Evolutionary conservation across 805 yeast species (phyloP).

Genomic region (Sporopachydermia lactativora): DNA sequence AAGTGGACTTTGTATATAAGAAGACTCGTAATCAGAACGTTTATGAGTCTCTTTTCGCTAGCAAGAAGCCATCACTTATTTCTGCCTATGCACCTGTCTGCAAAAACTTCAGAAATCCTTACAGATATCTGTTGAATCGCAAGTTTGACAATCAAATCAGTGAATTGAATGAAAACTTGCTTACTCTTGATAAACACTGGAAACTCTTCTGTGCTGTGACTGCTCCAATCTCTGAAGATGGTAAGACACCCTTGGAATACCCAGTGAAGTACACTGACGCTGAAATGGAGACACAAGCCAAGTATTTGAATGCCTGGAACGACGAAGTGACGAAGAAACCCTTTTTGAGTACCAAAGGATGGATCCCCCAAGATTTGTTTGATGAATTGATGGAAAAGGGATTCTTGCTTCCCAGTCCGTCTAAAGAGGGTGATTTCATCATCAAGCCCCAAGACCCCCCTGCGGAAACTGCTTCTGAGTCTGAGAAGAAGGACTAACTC

Average conservation of each 20-base stretch:
- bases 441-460: neutral
- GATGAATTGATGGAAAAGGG: slow-evolving; percentile 55
- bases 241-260: slow-evolving; percentile 20
- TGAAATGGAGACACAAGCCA: slow-evolving; percentile 42
- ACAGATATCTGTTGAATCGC: slow-evolving; percentile 42
- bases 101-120: slow-evolving; percentile 56
- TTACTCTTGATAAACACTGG: slow-evolving; percentile 17
- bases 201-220: slow-evolving; percentile 10
- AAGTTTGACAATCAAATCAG: slow-evolving; percentile 36
- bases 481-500: too few relatives aligned
- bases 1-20: slow-evolving; percentile 74
- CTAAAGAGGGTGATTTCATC: neutral
- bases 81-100: slow-evolving; percentile 71
- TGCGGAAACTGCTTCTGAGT: neutral
- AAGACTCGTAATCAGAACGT: slow-evolving; percentile 84
- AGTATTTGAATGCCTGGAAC: slow-evolving; percentile 53
- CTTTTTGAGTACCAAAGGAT: slow-evolving; percentile 82
- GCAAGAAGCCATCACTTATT: slow-evolving; percentile 48
- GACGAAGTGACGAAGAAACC: slow-evolving; percentile 55
- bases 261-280: slow-evolving; percentile 51
- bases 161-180: slow-evolving; percentile 17
- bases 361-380: slow-evolving; percentile 94
- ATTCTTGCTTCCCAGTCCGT: slow-evolving; percentile 30
- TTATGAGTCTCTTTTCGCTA: slow-evolving; percentile 71
- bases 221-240: slow-evolving; percentile 3